Evolutionary conservation across 371 early-diverging fungal genomes (phyloP), one percentile per base, ranked within the genome.

Genomic region (Thermomucor indicae-seudaticae): DNA sequence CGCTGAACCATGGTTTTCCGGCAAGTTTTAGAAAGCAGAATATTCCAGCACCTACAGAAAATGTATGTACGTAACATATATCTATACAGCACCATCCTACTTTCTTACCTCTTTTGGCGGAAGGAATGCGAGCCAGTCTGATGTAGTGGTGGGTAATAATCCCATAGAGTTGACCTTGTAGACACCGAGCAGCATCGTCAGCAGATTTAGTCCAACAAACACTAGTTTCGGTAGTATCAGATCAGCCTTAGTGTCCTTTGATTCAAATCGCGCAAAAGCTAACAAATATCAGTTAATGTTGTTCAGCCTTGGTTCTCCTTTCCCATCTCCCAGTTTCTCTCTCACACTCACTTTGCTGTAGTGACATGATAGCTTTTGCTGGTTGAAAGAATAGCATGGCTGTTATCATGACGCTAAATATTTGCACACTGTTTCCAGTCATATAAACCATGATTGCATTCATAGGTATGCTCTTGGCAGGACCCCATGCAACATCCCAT

Each of bases 361-460:
- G 71, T 31, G 72, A 70, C 75, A 89, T 69, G 31, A 96, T 79
- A 2, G 91, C 87, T 53, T 86, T 86, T 32, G 89, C 61, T 22
- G 95, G 92, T 24, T 92, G 85, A 62, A 85, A 86, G 55, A 98
- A 84, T 29, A 97, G 80, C 98, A 97, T 98, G 24, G 81, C 93
- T 1, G 94, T 94, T 31, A 97, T 89, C 73, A 97, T 84, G 29
- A 98, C 92, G 34, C 88, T 87, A 55, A 95, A 98, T 45, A 97
- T 96, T 55, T 96, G 95, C 31, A 98, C 90, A 51, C 86, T 66
- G 58, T 88, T 94, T 40, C 98, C 98, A 16, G 89, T 87, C 98
- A 98, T 98, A 77, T 91, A 97, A 37, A 96, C 80, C 98, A 98
- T 98, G 67, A 98, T 85, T 20, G 82, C 92, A 53, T 95, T 95